Base-by-base conservation (phyloP, 495 filamentous ascomycete species). In the Tuber calosporum region DNA sequence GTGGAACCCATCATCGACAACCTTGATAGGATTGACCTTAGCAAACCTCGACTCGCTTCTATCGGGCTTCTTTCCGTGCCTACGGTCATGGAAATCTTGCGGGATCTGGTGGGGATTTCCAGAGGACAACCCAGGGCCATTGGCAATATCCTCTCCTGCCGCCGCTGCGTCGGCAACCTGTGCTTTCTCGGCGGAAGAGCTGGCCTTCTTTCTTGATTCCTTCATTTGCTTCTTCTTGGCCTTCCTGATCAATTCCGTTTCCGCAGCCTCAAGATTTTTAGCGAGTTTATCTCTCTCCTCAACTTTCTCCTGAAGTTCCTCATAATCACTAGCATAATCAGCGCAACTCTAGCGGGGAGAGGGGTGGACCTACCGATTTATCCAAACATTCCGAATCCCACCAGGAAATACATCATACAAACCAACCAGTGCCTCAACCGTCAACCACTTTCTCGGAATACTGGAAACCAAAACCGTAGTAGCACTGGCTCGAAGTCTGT, bases 361-460 rank as follows among this genome's bases (percentile, higher is more conserved):
- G 37, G 67, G 38, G n/a, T 20, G 30, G 26, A 42, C 73, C 11
- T 62, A 81, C 79, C 95, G 89, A 70, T 97, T 97, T 75, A 97
- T 90, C 93, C 94, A 99, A 43, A 98, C 93, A 82, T 97, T 97
- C 71, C 93, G 89, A 81, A 99, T 90, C 68, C 95, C 95, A 62
- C 95, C 95, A 4, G 95, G 95, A 79, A 97, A 99, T 9, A 98
- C 93, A 82, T 99, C 95, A 78, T 95, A 99, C n/a, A 99, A 85
- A 0, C 87, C 89, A 62, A 90, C 86, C 19, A 99, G 85, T 15
- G 92, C 91, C 69, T 96, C 89, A 66, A 91, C 85, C 37, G 87
- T 91, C 19, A 96, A 88, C 94, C 94, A 98, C 79, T 93, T 92
- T 41, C 87, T 85, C 26, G 95, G 95, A 73, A 99, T 97, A 37